Evolutionary conservation across 2,329 filamentous ascomycete species (phyloP).

Genomic region (Leptodontidium sp.): DNA sequence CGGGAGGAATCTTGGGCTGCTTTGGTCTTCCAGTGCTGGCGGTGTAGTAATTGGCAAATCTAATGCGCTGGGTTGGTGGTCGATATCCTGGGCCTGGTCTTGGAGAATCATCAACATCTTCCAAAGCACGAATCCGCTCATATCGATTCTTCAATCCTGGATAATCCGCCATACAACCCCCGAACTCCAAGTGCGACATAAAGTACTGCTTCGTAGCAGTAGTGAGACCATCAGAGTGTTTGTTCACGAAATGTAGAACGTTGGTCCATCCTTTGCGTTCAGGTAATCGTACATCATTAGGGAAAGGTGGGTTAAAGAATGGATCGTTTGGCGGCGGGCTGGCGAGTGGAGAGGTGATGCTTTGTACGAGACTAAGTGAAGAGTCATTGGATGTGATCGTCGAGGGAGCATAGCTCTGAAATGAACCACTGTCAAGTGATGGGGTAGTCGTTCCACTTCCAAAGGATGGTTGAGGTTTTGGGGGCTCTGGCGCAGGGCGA

Average conservation of each 20-base stretch:
- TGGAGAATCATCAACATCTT: slow-evolving; percentile 68
- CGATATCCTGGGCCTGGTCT: slow-evolving; percentile 39
- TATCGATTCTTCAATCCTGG: slow-evolving; percentile 75
- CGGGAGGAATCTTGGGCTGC: slow-evolving; percentile 48
- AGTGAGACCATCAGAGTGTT: slow-evolving; percentile 75
- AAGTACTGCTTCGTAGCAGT: slow-evolving; percentile 77
- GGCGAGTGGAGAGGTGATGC: slow-evolving; percentile 39
- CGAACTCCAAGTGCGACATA: slow-evolving; percentile 84
- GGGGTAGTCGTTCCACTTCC: slow-evolving; percentile 33
- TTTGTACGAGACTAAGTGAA: slow-evolving; percentile 38
- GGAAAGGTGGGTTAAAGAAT: slow-evolving; percentile 78
- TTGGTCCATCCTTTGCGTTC: slow-evolving; percentile 74
- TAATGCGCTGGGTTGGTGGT: slow-evolving; percentile 60
- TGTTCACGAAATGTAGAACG: slow-evolving; percentile 79
- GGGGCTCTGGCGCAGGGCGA: slow-evolving; percentile 53
- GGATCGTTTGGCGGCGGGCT: slow-evolving; percentile 55
- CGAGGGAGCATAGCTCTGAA: slow-evolving; percentile 36
- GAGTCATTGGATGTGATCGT: slow-evolving; percentile 32
- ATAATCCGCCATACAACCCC: slow-evolving; percentile 81
- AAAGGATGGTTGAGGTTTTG: slow-evolving; percentile 31
- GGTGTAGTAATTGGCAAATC: slow-evolving; percentile 92
- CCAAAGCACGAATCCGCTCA: slow-evolving; percentile 71
- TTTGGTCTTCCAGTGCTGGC: slow-evolving; percentile 79
- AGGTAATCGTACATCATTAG: slow-evolving; percentile 75
- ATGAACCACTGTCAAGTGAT: slow-evolving; percentile 33